phyloP scores from a whole-genome alignment of 306 rosid species.

The Fagus crenata region DNA sequence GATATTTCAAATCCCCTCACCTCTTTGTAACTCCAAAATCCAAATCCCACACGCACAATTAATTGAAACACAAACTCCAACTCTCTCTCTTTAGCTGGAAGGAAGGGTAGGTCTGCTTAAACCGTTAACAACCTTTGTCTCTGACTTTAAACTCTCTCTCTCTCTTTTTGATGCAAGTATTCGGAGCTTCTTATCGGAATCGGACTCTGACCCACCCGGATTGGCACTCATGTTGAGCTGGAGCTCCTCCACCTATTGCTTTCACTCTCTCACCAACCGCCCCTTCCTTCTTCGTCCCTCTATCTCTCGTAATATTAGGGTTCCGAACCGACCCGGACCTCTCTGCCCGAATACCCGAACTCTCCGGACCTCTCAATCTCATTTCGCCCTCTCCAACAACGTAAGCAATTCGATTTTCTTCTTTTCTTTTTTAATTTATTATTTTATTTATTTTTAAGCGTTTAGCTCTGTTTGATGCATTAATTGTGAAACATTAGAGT shows the following conservation, averaged over 20 bases:
- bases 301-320: conserved; percentile 38
- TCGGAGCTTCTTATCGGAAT: conserved; percentile 17
- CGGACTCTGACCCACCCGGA: conserved; percentile 8
- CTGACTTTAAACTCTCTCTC: neutral
- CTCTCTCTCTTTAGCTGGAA: neutral
- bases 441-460: neutral
- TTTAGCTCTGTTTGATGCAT: neutral
- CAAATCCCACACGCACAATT: neutral
- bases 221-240: conserved; percentile 54
- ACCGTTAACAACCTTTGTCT: conserved; percentile 4
- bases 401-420: conserved; percentile 33
- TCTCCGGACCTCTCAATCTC: conserved; percentile 63
- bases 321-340: conserved; percentile 32
- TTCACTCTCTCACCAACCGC: conserved; percentile 51
- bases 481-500: neutral
- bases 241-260: conserved; percentile 32
- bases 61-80: neutral
- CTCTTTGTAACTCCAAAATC: neutral
- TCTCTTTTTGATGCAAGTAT: conserved; percentile 20
- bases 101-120: conserved; percentile 1
- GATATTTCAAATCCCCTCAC: neutral
- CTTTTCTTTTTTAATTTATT: neutral
- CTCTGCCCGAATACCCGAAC: conserved; percentile 43
- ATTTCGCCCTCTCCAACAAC: conserved; percentile 33
- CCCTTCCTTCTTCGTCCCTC: conserved; percentile 47